Base-by-base conservation (phyloP, 2,329 filamentous ascomycete species). In the Xylariaceae sp. region DNA sequence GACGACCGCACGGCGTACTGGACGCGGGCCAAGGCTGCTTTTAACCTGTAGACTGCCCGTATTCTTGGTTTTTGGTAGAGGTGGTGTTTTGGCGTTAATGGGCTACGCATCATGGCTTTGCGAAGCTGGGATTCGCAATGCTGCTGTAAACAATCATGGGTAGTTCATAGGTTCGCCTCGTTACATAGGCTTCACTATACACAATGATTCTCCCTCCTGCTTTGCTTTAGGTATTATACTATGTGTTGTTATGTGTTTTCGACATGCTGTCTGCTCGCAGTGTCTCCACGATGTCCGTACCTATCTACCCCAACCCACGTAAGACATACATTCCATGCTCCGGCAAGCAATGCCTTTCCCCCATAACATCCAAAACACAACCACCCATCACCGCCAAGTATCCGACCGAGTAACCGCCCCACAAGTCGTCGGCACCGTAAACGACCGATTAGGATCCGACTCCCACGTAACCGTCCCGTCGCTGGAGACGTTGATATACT, bases 391-490 rank as follows among this genome's bases (percentile, higher is more conserved):
- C 47, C 61, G 60, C 67, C 66, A 68, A 3, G 55, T 58, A 37
- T 55, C 59, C 5, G 53, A 56, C 1, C 62, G 60, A 13, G 61
- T 63, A 5, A 63, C 60, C 7, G 4, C 44, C 40, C 54, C 37
- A 10, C 60, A 63, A 7, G 44, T 32, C 16, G 49, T 63, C 21
- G 67, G 63, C 18, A 70, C 65, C 7, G 67, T 65, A 48, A 65
- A 64, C 1, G 58, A 56, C 10, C 63, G 66, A 54, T 71, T 69
- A 2, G 67, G 67, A 41, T 80, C 80, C 45, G 71, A 72, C 66
- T 85, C 80, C 80, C 80, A 84, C 0, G 70, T 73, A 7, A 80
- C 69, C 1, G 64, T 68, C 1, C 79, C 77, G 54, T 73, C 71
- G 13, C 64, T 67, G 44, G 70, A 71, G 37, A 80, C 72, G 59